Conservation (phyloP, 345 rosid species). For the Cardamine occulta region DNA sequence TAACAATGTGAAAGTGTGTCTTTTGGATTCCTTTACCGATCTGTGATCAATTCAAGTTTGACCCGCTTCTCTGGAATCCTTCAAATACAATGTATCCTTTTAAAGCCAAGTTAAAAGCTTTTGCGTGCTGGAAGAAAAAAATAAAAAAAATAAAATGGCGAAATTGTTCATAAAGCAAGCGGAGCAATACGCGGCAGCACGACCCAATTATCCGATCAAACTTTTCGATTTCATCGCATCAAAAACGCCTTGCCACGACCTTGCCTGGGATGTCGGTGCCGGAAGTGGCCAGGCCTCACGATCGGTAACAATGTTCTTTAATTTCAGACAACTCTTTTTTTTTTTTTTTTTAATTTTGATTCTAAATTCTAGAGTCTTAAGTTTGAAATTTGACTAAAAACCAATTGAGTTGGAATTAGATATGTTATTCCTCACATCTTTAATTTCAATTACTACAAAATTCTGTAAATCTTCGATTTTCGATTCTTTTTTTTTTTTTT, state of each 20-base stretch:
- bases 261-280: conserved; percentile 90
- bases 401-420: too few relatives aligned
- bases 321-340: too few relatives aligned
- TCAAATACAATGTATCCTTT: too few relatives aligned
- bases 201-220: conserved; percentile 72
- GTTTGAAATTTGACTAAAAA: too few relatives aligned
- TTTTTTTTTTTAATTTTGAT: too few relatives aligned
- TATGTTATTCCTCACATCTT: neutral
- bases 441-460: too few relatives aligned
- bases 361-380: too few relatives aligned
- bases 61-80: conserved; percentile 9
- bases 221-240: conserved; percentile 77
- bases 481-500: too few relatives aligned
- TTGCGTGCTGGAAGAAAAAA: neutral
- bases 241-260: conserved; percentile 63
- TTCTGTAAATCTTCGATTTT: too few relatives aligned
- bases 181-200: conserved; percentile 58
- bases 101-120: neutral
- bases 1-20: too few relatives aligned
- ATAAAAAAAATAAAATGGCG: conserved; percentile 52
- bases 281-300: conserved; percentile 87
- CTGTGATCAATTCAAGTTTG: conserved; percentile 5
- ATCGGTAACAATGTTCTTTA: conserved; percentile 50
- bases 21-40: neutral
- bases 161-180: conserved; percentile 77